Percentiles rank a stretch among this genome's conserved stretches.
Evolutionary conservation across 2,329 filamentous ascomycete species (phyloP).

Genomic region (Fusarium proliferatum): DNA sequence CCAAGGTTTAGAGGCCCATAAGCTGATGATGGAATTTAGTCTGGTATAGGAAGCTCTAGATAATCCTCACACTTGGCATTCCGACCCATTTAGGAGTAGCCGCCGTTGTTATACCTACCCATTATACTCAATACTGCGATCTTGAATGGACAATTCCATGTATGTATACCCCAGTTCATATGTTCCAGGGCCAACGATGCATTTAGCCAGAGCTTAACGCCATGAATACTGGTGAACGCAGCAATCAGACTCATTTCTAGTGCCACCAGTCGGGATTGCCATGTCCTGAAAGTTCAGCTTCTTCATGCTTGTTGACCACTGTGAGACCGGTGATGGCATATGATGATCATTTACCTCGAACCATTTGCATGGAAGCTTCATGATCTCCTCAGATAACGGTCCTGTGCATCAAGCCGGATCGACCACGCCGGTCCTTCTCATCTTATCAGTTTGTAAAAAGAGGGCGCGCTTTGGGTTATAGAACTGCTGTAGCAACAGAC

Average conservation of each 20-base stretch:
- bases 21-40: too few species aligned
- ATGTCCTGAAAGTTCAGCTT: neutral
- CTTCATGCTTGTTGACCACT: fast-evolving
- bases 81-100: neutral
- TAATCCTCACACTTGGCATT: neutral
- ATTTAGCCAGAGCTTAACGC: fast-evolving
- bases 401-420: fast-evolving
- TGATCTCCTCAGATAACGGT: too few species aligned
- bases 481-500: neutral
- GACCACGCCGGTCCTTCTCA: neutral
- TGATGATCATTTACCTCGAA: fast-evolving
- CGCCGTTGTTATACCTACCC: fast-evolving
- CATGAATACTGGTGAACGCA: too few species aligned
- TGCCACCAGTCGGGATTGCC: fast-evolving
- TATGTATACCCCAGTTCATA: neutral
- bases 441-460: neutral
- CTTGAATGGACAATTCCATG: neutral
- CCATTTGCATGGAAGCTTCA: neutral
- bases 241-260: neutral
- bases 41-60: too few species aligned
- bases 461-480: neutral
- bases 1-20: too few species aligned
- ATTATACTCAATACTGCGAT: neutral
- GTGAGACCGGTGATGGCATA: fast-evolving
- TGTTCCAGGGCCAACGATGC: neutral